Evolutionary conservation across 768 basidiomycete species (phyloP), one percentile per base, ranked within the genome.

Genomic region (Amanita fuliginea): DNA sequence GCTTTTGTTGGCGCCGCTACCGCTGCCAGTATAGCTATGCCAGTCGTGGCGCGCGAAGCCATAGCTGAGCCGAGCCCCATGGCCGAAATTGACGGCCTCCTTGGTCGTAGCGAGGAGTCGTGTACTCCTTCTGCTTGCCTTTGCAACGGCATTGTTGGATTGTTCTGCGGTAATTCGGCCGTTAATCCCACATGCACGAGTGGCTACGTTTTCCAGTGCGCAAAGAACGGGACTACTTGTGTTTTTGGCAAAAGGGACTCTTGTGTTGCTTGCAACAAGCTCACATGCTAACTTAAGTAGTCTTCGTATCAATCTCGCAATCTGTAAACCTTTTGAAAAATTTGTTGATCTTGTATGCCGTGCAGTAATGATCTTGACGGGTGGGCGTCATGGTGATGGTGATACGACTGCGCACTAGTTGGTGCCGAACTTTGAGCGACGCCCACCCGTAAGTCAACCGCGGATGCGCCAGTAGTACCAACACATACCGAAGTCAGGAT

Each of bases 171-270:
- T 22, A 53, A 51, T 24, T 42, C 51, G 24, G 48, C 21, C 4
- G 51, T 57, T 49, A 56, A 54, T 49, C 53, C 56, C 18, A 21
- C 47, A 36, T 59, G 58, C 42, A 18, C 43, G 34, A 53, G 51
- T 47, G 56, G 51, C 5, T 51, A 59, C 16, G 58, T 55, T 13
- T 59, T 55, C 36, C 43, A 57, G 46, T 59, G 58, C 49, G 52
- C 42, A 40, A 16, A 24, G 10, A 40, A 26, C 26, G 55, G 55
- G 3, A 0, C 1, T 1, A 42, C 48, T 21, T 49, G 48, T 18
- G 18, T 33, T 18, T 49, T 22, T 3, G 16, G 16, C 14, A 3
- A 18, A 14, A 48, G 37, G 26, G 11, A 26, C 7, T 32, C 18
- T 14, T 48, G 37, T 13, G 47, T 24, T 18, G 10, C 1, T 3